These are phyloP conservation scores for Umbellularia californica DNA, from an alignment of 164 flowering plant genomes.

Conservation along the genomic window DNA sequence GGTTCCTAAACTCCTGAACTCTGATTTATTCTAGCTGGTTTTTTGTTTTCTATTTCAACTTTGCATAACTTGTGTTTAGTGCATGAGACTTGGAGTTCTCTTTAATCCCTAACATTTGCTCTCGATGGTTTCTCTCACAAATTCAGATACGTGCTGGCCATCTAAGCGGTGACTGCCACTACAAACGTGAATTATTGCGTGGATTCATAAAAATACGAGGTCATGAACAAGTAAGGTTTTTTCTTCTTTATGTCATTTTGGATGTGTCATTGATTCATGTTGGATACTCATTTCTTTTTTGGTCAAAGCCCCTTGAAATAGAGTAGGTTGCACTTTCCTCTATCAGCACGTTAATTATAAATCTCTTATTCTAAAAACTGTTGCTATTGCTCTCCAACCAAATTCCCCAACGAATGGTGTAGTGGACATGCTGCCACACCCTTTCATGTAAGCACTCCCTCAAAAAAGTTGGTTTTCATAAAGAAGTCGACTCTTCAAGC, in stretches of 20 bases:
- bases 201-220: slow-evolving; percentile 78
- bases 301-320: no score
- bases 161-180: slow-evolving; percentile 97
- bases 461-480: no score
- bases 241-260: background rate
- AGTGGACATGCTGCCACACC: no score
- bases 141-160: slow-evolving; percentile 83
- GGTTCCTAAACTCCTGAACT: background rate
- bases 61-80: background rate
- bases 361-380: no score
- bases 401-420: no score
- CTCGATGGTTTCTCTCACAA: background rate
- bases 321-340: no score
- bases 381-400: no score
- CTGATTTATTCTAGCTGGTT: background rate
- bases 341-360: no score
- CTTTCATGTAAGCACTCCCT: no score
- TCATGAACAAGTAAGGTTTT: slow-evolving; percentile 75
- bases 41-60: background rate
- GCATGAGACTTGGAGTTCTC: background rate
- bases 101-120: background rate
- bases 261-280: no score
- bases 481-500: no score
- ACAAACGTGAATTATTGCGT: slow-evolving; percentile 78
- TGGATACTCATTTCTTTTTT: no score